Evolutionary conservation across 2,329 filamentous ascomycete species (phyloP).

Genomic region (Ascocoryne sarcoides): DNA sequence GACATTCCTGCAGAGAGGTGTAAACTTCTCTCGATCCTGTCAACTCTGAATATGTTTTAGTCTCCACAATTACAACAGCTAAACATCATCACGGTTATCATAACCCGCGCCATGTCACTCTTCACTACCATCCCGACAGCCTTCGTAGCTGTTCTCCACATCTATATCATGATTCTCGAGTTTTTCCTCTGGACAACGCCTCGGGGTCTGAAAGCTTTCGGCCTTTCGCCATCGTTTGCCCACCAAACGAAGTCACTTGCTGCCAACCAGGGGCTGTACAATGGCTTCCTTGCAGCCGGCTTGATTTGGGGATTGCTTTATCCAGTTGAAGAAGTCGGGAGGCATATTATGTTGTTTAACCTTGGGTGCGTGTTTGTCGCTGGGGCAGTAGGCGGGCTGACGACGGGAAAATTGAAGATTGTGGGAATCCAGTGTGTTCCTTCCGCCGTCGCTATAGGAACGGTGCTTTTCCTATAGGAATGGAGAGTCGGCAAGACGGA

Average conservation of each 20-base stretch:
- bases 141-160: conserved; percentile 35
- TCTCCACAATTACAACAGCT: too few relatives aligned
- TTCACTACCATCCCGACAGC: conserved; percentile 30
- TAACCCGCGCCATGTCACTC: conserved; percentile 30
- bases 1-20: too few relatives aligned
- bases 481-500: too few relatives aligned
- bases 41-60: too few relatives aligned
- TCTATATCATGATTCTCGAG: conserved; percentile 41
- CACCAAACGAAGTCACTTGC: conserved; percentile 36
- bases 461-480: conserved; percentile 18
- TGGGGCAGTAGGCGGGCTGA: conserved; percentile 37
- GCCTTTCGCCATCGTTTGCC: conserved; percentile 37
- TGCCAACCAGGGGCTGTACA: conserved; percentile 45
- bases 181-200: conserved; percentile 43
- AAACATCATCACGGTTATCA: too few relatives aligned
- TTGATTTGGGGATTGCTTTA: conserved; percentile 40
- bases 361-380: conserved; percentile 37
- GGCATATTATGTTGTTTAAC: conserved; percentile 41
- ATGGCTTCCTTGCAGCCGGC: conserved; percentile 43
- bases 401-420: conserved; percentile 33
- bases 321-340: conserved; percentile 33
- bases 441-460: conserved; percentile 25
- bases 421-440: conserved; percentile 36
- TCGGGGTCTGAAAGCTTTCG: conserved; percentile 37
- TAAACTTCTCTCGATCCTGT: too few relatives aligned